Evolutionary conservation across 345 rosid genomes (phyloP).

Genomic region (Salix viminalis): DNA sequence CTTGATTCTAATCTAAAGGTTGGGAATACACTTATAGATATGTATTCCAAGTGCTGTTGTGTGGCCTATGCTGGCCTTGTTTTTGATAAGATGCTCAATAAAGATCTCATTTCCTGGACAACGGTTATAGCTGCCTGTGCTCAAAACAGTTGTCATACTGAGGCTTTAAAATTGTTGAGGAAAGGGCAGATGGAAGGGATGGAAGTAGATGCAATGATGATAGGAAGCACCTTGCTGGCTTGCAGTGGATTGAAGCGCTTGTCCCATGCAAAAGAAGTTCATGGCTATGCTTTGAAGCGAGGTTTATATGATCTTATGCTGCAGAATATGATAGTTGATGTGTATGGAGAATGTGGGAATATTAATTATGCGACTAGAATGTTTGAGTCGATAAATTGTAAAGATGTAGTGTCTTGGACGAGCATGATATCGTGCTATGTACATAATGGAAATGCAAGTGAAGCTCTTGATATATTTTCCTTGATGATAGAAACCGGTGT

Average conservation of each 20-base stretch:
- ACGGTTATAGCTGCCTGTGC: slow-evolving; percentile 68
- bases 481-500: slow-evolving; percentile 45
- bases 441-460: slow-evolving; percentile 49
- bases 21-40: slow-evolving; percentile 69
- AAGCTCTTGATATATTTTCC: slow-evolving; percentile 53
- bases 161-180: slow-evolving; percentile 48
- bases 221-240: slow-evolving; percentile 66
- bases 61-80: slow-evolving; percentile 48
- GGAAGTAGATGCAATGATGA: slow-evolving; percentile 58
- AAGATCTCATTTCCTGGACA: slow-evolving; percentile 83
- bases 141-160: slow-evolving; percentile 44
- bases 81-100: slow-evolving; percentile 46
- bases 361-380: slow-evolving; percentile 51
- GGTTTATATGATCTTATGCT: slow-evolving; percentile 55
- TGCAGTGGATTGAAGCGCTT: slow-evolving; percentile 47
- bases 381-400: slow-evolving; percentile 47
- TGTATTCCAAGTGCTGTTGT: slow-evolving; percentile 68
- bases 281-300: slow-evolving; percentile 54
- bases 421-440: slow-evolving; percentile 75
- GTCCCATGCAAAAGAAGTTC: slow-evolving; percentile 55
- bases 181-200: slow-evolving; percentile 41
- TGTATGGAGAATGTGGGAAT: slow-evolving; percentile 60
- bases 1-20: slow-evolving; percentile 49
- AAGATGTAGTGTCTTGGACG: slow-evolving; percentile 86
- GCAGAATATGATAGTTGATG: slow-evolving; percentile 55